Evolutionary conservation across 1,284 basidiomycete species (phyloP).

Genomic region (Austroboletus novae-zelandiae): DNA sequence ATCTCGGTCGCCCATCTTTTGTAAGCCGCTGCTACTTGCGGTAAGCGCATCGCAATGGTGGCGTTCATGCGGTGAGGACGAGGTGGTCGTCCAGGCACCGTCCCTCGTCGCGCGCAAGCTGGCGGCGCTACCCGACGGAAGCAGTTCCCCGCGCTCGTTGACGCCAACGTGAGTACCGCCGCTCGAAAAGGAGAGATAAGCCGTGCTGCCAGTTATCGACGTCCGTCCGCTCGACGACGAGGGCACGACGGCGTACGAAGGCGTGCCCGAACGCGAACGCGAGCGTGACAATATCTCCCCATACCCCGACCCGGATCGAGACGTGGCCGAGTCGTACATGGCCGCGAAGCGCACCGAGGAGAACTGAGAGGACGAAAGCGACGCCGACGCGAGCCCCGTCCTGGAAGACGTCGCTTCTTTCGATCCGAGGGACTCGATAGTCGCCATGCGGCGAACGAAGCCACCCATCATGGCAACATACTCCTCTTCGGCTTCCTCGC

Average conservation of each 20-base stretch:
- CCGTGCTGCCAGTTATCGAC: conserved; percentile 19
- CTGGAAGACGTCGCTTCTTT: conserved; percentile 36
- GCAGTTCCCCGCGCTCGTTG: conserved; percentile 32
- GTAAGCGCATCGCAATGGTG: conserved; percentile 13
- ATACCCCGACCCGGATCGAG: not conserved
- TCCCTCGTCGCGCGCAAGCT: not conserved
- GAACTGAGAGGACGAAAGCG: conserved; percentile 15
- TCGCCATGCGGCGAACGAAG: conserved; percentile 68
- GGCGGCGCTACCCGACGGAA: not conserved
- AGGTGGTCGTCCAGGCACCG: not conserved
- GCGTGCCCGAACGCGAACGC: not conserved
- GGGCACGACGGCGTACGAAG: conserved; percentile 4
- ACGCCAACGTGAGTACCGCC: conserved; percentile 17
- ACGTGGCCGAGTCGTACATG: conserved; percentile 8
- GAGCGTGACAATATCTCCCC: not conserved
- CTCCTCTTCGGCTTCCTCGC: conserved; percentile 44
- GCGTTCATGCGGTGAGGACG: conserved; percentile 7
- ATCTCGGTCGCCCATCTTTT: not conserved
- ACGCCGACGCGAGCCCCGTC: conserved; percentile 18
- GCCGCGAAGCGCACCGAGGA: conserved; percentile 27
- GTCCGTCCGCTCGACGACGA: not conserved
- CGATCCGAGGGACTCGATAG: conserved; percentile 73
- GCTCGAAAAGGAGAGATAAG: conserved; percentile 30
- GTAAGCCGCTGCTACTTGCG: conserved; percentile 15
- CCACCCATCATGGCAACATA: conserved; percentile 58